A percentile compares a stretch with the other conserved stretches of the same genome.
phyloP scores from a whole-genome alignment of 2,329 filamentous ascomycete genomes.

The Pseudogymnoascus sp. region DNA sequence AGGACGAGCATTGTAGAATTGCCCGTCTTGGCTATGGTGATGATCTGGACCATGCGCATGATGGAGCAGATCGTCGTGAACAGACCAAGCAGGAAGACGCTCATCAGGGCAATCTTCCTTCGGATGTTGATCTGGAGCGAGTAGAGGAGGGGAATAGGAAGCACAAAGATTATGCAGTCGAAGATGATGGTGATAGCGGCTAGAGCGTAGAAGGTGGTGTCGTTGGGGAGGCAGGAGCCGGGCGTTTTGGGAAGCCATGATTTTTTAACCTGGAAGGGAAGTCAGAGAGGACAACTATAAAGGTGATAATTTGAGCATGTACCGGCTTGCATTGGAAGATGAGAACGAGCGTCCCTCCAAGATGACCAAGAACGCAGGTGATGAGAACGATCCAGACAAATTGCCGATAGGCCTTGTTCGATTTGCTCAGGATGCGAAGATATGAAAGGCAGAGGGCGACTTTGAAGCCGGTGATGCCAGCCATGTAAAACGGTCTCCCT shows the following conservation, averaged over 20 bases:
- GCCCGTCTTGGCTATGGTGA: slow-evolving; percentile 42
- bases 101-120: slow-evolving; percentile 27
- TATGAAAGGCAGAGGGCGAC: slow-evolving; percentile 45
- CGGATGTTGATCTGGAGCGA: slow-evolving; percentile 27
- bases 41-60: slow-evolving; percentile 42
- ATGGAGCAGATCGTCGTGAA: slow-evolving; percentile 48
- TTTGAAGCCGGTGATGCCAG: slow-evolving; percentile 49
- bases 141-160: slow-evolving; percentile 30
- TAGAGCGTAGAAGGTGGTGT: slow-evolving; percentile 28
- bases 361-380: slow-evolving; percentile 29
- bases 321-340: slow-evolving; percentile 43
- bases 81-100: slow-evolving; percentile 42
- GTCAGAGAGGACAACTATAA: slow-evolving; percentile 43
- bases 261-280: slow-evolving; percentile 13
- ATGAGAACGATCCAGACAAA: slow-evolving; percentile 39
- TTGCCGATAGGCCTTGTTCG: slow-evolving; percentile 35
- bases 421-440: slow-evolving; percentile 40
- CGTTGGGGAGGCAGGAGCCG: slow-evolving; percentile 29
- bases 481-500: slow-evolving; percentile 44
- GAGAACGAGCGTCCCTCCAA: slow-evolving; percentile 40
- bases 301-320: slow-evolving; percentile 36
- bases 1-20: slow-evolving; percentile 48
- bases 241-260: slow-evolving; percentile 25
- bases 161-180: slow-evolving; percentile 29
- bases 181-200: slow-evolving; percentile 29